Evolutionary conservation across 345 rosid species (phyloP), one percentile per base, ranked within the genome.

Genomic region (Jatropha curcas): DNA sequence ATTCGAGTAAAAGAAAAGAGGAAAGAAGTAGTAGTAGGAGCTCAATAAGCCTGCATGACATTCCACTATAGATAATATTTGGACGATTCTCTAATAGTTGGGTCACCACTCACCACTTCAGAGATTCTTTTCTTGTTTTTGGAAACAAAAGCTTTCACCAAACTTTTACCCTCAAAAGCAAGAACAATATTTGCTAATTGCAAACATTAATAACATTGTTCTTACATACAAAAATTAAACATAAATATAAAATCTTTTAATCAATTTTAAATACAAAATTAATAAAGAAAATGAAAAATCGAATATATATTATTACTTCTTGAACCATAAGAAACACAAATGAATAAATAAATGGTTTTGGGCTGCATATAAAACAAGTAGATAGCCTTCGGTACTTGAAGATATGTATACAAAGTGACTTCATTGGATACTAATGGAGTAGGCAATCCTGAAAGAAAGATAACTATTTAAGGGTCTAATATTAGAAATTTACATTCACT

Each of bases 91-190:
- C 53, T 28, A 66, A 5, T 51, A 20, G 50, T 50, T 45, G 71
- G 66, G 71, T 35, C 72, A 60, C 43, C 60, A 74, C 12, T 69
- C 72, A 60, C 24, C 52, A 67, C 4, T 68, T 70, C 61, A 65
- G 75, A 71, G 75, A 71, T 65, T 71, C 79, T 31, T 71, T 62
- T 62, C 65, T 51, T 60, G 51, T 63, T 70, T 63, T 61, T 57
- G 65, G 60, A 71, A 45, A 76, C 67, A 34, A 33, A 76, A 64
- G 66, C 75, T 71, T 65, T 37, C 70, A 22, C 41, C 65, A 63
- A n/a, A 10, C 58, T 62, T 69, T 60, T 31, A 62, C 16, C 35
- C 58, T 60, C 68, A 45, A 65, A 43, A 9, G 48, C 61, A 45
- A 45, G n/a, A 59, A 28, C 30, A 41, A 12, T 43, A 43, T 28